Base-by-base conservation (phyloP, 2,329 filamentous ascomycete species). In the Ophiognomonia clavigignenti-juglandacearum region DNA sequence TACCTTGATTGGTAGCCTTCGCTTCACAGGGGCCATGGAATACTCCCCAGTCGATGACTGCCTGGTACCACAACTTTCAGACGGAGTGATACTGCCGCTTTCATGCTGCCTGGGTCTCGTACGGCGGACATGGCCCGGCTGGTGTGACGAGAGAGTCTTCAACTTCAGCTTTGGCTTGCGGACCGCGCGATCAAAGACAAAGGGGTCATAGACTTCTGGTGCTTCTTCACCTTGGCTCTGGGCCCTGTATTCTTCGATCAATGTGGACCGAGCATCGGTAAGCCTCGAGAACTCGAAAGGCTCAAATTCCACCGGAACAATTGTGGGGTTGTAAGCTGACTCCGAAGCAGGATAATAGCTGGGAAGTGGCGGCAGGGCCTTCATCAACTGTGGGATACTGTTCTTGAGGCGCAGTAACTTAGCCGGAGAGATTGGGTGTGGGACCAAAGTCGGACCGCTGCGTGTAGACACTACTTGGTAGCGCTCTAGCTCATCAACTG, bases 361-460 rank as follows among this genome's bases (percentile, higher is more conserved):
- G 4, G 74, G 73, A 7, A 77, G 53, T 13, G 70, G 63, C 13
- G 75, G 75, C 35, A 78, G 54, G 19, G 70, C 68, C 56, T 78
- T 78, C 73, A 77, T 77, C 13, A 78, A 59, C 34, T 69, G 68
- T 6, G 74, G 71, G 43, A 74, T 72, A 52, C 71, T 76, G 52
- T 71, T 73, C 48, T 72, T 73, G 32, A 72, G 61, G 43, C 64
- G 70, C 16, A 75, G 62, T 52, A 70, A 64, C 23, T 65, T 64
- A 27, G 61, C 63, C 27, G 72, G 70, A 14, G 72, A 77, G 4
- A 75, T 69, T 13, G 73, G 73, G 38, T 71, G 66, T n/a, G 73
- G 73, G 4, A 69, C 69, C 27, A 74, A 52, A 29, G 74, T 67
- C 11, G 63, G 57, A 19, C 50, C 50, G 27, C 43, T 43, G 29